Conservation (phyloP, 257 asterid species). For the Ilex aquifolium region DNA sequence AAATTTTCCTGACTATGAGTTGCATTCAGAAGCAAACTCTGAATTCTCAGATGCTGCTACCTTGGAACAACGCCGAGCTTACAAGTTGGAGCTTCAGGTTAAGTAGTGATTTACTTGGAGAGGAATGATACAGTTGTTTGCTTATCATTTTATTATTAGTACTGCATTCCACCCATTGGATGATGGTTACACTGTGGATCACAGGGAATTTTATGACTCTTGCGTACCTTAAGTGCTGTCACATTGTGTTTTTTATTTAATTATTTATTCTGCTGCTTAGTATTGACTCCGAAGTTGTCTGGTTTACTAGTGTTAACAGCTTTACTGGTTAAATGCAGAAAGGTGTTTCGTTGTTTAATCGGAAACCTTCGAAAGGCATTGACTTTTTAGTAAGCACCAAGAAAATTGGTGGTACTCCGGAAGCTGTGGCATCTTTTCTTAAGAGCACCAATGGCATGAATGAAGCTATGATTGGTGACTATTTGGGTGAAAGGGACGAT, state of each 20-base stretch:
- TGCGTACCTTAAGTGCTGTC: slow-evolving; percentile 3
- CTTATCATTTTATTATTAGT: slow-evolving; percentile 7
- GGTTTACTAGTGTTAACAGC: slow-evolving; percentile 15
- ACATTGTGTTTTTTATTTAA: slow-evolving; percentile 1
- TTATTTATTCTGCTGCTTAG: not conserved
- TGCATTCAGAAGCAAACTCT: slow-evolving; percentile 55
- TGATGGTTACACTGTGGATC: slow-evolving; percentile 11
- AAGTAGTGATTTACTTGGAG: slow-evolving; percentile 15
- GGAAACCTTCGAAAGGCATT: slow-evolving; percentile 95
- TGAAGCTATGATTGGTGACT: slow-evolving; percentile 90
- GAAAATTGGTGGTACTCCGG: slow-evolving; percentile 79
- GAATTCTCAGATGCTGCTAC: slow-evolving; percentile 73
- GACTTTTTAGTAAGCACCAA: slow-evolving; percentile 75
- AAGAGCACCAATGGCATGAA: slow-evolving; percentile 84
- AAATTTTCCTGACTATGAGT: slow-evolving; percentile 59
- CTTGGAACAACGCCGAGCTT: slow-evolving; percentile 93
- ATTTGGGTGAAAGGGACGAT: slow-evolving; percentile 96
- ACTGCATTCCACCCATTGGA: slow-evolving; percentile 4
- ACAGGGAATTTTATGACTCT: not conserved
- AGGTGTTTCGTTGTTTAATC: slow-evolving; percentile 87
- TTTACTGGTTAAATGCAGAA: slow-evolving; percentile 60
- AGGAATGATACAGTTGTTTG: slow-evolving; percentile 11
- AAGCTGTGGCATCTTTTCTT: slow-evolving; percentile 85
- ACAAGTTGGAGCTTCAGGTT: slow-evolving; percentile 96
- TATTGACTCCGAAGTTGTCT: not conserved